Evolutionary conservation across 2,329 filamentous ascomycete genomes (phyloP), one percentile per base, ranked within the genome.

Genomic region (Aspergillus japonicus): DNA sequence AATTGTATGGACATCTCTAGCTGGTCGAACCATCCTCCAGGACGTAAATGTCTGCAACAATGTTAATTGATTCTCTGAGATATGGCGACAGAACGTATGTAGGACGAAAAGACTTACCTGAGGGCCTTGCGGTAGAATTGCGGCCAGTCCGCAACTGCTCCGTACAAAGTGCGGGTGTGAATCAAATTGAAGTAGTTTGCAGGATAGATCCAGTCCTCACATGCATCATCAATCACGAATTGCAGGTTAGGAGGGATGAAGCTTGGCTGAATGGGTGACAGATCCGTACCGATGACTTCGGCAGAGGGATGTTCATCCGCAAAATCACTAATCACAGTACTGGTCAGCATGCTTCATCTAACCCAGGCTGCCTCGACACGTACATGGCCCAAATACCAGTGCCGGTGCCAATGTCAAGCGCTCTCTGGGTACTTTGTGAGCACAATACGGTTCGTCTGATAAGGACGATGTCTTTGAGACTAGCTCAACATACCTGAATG

Each of bases 201-300:
- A 0, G 78, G 75, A 69, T 83, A 62, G 75, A 80, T 76, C 83
- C 84, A 86, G 48, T 86, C 80, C 60, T 84, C 82, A 3, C 81
- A 78, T 67, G 78, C 78, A 66, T 91, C 88, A 67, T 90, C 87
- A 39, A 91, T 83, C 65, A 85, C 86, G 64, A 91, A 91, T 58
- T 83, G 82, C 21, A 90, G 85, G 63, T 91, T 91, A 6, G 83
- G 82, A 0, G 89, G 88, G 0, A 89, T 85, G 24, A 81, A 77
- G 4, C 75, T 71, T 2, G 86, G 85, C 66, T 89, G 87, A 31
- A 88, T 86, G 2, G 86, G 85, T 0, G 85, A 87, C 12, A 89
- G 75, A 66, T 89, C 87, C 8, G 82, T 87, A 26, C 85, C 87
- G 31, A 83, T 80, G n/a, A 89, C 77, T 60, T 81, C 72, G 2